Evolutionary conservation across 208 protist genomes (phyloP), one percentile per base, ranked within the genome.

Genomic region (Wallacemonas rigidus): DNA sequence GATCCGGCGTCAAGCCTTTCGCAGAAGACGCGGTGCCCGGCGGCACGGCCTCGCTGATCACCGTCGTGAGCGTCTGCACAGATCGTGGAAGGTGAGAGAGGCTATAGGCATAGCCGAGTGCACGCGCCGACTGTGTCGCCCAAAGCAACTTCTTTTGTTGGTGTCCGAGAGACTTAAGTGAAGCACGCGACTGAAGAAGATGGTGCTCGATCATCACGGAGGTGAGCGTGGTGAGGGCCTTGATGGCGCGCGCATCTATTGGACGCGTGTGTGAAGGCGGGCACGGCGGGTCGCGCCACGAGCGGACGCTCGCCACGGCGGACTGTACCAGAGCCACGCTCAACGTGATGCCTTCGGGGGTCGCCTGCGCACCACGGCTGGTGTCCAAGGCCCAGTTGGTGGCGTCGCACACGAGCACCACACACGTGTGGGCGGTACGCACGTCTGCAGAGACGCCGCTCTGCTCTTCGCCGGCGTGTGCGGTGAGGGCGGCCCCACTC

Each of bases 301-400:
- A 8, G 9, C 5, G 1, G 53, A n/a, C n/a, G 6, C 6, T n/a
- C 14, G 6, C n/a, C 53, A 36, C 26, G 53, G 53, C 53, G 14
- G 57, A n/a, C 12, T 44, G 9, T n/a, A 63, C 44, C 6, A 63
- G 17, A 5, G 57, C 39, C 17, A 38, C 26, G 39, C 36, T 44
- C 7, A 65, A 15, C 9, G 60, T 48, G 40, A 65, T 65, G 43
- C 60, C 60, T 6, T n/a, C 39, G 9, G 43, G 4, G 6, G 12
- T 50, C 1, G 60, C 60, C 5, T 35, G 40, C 38, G n/a, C 41
- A 48, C 60, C 60, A 7, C 60, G 60, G 15, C 50, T 38, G 12
- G 60, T 65, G 60, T 65, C 60, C 60, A 65, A 35, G 11, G 43
- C 60, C 60, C 60, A 65, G 60, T 65, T 65, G 8, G 40, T 48